Evolutionary conservation across 306 rosid genomes (phyloP).

Genomic region (Cucumis melo): DNA sequence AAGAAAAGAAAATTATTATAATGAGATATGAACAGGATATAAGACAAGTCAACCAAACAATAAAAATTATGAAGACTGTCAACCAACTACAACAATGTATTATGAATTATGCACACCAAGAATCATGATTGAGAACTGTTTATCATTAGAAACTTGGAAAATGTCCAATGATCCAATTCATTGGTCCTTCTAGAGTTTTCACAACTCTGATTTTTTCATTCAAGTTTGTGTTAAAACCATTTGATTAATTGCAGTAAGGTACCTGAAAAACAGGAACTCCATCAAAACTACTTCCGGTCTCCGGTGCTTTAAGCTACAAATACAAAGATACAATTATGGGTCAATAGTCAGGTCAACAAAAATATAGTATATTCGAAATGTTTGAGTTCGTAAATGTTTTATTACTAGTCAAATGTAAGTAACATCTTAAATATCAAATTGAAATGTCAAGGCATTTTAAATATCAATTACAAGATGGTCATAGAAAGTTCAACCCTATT

Average conservation of each 20-base stretch:
- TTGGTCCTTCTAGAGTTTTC: neutral
- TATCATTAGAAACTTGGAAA: neutral
- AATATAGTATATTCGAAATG: neutral
- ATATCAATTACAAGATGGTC: neutral
- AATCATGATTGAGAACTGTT: neutral
- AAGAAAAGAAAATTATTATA: conserved; percentile 3
- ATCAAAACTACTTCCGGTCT: conserved; percentile 46
- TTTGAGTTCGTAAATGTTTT: neutral
- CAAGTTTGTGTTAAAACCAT: neutral
- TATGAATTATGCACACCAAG: neutral
- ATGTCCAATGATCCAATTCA: neutral
- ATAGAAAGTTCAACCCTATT: neutral
- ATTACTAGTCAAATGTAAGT: neutral
- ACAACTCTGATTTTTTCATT: neutral
- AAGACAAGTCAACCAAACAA: neutral
- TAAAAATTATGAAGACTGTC: neutral
- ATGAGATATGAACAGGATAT: neutral
- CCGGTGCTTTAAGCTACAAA: conserved; percentile 54
- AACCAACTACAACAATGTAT: neutral
- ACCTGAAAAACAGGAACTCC: conserved; percentile 99
- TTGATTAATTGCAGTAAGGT: conserved; percentile 15
- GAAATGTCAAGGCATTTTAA: neutral
- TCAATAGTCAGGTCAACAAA: neutral
- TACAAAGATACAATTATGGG: conserved; percentile 8
- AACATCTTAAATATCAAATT: neutral